Conservation (phyloP, 257 asterid genomes). For the Solanum medicagineum region DNA sequence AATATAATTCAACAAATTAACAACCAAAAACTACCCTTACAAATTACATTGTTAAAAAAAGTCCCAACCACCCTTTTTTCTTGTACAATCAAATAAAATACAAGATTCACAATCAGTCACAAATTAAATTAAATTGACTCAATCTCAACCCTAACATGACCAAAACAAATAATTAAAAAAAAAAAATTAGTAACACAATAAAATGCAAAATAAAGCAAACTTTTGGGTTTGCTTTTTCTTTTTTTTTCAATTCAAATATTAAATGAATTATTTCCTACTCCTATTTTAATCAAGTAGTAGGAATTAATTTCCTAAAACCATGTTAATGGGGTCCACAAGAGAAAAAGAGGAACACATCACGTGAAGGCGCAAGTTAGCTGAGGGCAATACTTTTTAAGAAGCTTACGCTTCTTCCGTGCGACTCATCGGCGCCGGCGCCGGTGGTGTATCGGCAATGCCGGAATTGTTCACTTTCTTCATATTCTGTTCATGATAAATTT, state of each 20-base stretch:
- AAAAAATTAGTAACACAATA: not conserved
- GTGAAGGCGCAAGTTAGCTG: conserved; percentile 12
- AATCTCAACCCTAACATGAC: not conserved
- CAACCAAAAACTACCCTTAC: not conserved
- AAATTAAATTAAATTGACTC: not conserved
- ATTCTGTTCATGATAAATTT: conserved; percentile 55
- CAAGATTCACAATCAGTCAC: not conserved
- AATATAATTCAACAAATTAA: not conserved
- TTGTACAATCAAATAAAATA: not conserved
- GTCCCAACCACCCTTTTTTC: not conserved
- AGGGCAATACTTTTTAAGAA: not conserved
- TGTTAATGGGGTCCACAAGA: conserved; percentile 8
- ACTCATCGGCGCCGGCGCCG: conserved; percentile 5
- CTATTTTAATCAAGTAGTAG: conserved; percentile 3
- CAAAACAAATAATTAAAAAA: not conserved
- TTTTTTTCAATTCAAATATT: not conserved
- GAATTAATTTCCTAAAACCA: not conserved
- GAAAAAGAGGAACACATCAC: conserved; percentile 13
- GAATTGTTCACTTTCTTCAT: conserved; percentile 29
- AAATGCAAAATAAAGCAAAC: not conserved
- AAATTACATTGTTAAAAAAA: not conserved
- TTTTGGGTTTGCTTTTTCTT: not conserved
- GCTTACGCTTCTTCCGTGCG: conserved; percentile 9
- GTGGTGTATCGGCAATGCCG: not conserved
- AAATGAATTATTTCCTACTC: not conserved